Evolutionary conservation across 2,329 filamentous ascomycete species (phyloP), one percentile per base, ranked within the genome.

Genomic region (Didymella lethalis): DNA sequence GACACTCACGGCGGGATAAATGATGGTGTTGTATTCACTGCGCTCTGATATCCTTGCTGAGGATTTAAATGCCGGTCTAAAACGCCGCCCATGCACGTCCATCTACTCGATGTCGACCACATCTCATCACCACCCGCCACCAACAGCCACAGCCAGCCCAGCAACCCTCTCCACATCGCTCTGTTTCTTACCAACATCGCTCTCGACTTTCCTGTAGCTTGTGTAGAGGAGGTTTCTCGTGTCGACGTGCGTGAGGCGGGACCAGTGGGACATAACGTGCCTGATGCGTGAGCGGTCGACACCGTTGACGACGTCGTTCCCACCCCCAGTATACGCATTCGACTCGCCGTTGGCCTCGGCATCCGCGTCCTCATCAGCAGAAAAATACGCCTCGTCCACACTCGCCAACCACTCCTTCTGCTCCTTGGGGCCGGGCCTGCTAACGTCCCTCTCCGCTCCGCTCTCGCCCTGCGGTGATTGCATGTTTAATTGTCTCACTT

Each of bases 141-240:
- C 95, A 68, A 93, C 91, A 78, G 93, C 95, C 55, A 92, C 89
- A 46, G 94, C 94, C 71, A 99, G 83, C 72, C 95, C 92, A 58
- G 93, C 90, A 40, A 97, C 93, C 59, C 89, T 86, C 72, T 96
- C 90, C 43, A 91, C 89, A 73, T 93, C 90, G 59, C 83, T 83
- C 82, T 77, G 82, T 72, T 75, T 82, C 64, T 86, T 84, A 49
- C 95, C 95, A 43, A 99, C 92, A 75, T 98, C 92, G 79, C 94
- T 97, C 70, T 97, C 89, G 23, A 99, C 94, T 78, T 93, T 89
- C 63, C 95, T 88, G 80, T 92, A 99, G 50, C 88, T 96, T 57
- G 95, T 99, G 76, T 90, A 91, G 57, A 88, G 86, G 71, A 99
- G 81, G 74, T 85, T 91, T 61, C 88, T 86, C 71, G 90, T 79